phyloP scores from a whole-genome alignment of 257 asterid genomes.

The Primulina tabacum region DNA sequence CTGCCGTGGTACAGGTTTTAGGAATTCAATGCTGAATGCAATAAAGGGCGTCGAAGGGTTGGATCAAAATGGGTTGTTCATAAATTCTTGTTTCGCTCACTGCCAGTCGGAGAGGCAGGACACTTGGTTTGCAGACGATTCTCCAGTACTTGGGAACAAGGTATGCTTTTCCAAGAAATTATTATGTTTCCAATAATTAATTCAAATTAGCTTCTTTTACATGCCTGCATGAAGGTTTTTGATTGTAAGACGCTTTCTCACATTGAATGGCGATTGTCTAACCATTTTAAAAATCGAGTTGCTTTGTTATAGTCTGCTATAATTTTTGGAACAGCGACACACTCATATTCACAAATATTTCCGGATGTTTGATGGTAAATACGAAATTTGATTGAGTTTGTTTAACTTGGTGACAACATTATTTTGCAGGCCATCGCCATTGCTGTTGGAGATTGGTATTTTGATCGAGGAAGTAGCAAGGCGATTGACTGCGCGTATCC shows the following conservation, averaged over 20 bases:
- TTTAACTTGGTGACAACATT: neutral
- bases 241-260: neutral
- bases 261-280: neutral
- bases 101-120: conserved; percentile 98
- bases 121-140: conserved; percentile 78
- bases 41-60: conserved; percentile 43
- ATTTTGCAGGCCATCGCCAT: conserved; percentile 65
- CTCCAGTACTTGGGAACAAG: conserved; percentile 65
- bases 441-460: conserved; percentile 94
- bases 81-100: conserved; percentile 94
- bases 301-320: no score
- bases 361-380: neutral
- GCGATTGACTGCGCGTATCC: conserved; percentile 92
- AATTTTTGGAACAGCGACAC: neutral
- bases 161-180: conserved; percentile 25
- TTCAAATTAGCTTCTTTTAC: neutral
- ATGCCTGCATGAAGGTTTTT: neutral
- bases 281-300: neutral
- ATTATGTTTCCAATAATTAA: no score
- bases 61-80: conserved; percentile 58
- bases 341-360: neutral
- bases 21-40: conserved; percentile 63
- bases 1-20: conserved; percentile 45
- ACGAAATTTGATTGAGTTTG: no score
- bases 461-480: conserved; percentile 48